phyloP scores from a whole-genome alignment of 148 eudicot species.

The Rhododendron mucronatum region DNA sequence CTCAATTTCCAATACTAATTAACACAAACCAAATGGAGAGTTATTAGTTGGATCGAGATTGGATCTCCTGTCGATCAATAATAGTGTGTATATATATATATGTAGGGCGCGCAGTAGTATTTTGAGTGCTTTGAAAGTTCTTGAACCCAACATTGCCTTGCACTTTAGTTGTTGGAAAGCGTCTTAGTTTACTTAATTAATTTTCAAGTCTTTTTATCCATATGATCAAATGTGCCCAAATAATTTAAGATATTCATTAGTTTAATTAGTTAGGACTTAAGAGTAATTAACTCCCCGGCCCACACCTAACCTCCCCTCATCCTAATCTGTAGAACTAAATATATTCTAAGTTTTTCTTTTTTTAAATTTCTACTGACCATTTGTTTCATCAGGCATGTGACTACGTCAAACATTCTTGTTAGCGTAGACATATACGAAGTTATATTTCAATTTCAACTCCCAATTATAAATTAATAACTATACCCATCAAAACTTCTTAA shows the following conservation, averaged over 20 bases:
- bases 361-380: too few relatives aligned
- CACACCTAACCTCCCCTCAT: not conserved
- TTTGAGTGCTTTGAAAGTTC: not conserved
- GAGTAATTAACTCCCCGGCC: not conserved
- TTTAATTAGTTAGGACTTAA: not conserved
- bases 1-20: too few relatives aligned
- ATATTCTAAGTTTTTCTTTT: too few relatives aligned
- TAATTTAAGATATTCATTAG: not conserved
- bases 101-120: not conserved
- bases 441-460: too few relatives aligned
- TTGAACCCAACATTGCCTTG: not conserved
- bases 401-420: too few relatives aligned
- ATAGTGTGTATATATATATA: not conserved
- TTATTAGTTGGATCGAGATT: not conserved
- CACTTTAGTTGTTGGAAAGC: not conserved
- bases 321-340: too few relatives aligned
- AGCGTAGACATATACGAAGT: too few relatives aligned
- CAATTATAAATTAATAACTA: too few relatives aligned
- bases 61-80: not conserved
- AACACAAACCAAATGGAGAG: not conserved
- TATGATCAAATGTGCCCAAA: not conserved
- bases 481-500: too few relatives aligned
- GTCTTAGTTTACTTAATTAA: not conserved
- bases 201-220: not conserved
- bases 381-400: too few relatives aligned